Percentiles rank a stretch among this genome's conserved stretches.
Evolutionary conservation across 257 asterid genomes (phyloP).

Genomic region (Knoxia roxburghii): DNA sequence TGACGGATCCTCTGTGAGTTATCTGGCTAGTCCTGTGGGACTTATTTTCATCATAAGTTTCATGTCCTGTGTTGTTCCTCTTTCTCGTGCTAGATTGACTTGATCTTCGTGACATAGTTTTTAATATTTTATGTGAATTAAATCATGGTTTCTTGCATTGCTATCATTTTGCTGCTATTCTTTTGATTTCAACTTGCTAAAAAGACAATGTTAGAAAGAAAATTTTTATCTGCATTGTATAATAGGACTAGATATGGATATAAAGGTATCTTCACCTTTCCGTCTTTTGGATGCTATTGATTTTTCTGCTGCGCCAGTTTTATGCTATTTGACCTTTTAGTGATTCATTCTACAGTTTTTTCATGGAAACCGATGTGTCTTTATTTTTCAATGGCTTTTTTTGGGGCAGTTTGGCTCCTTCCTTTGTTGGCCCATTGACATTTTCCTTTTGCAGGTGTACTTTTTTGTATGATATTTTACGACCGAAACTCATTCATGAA

Average conservation of each 20-base stretch:
- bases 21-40: slow-evolving; percentile 15
- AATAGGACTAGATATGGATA: neutral
- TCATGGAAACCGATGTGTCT: neutral
- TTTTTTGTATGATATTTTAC: slow-evolving; percentile 81
- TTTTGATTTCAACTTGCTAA: neutral
- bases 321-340: too few species aligned
- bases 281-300: neutral
- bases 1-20: slow-evolving; percentile 87
- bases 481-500: slow-evolving; percentile 96
- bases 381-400: neutral
- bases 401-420: neutral
- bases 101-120: slow-evolving; percentile 2
- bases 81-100: slow-evolving; percentile 5
- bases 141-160: neutral
- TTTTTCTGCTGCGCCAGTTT: neutral
- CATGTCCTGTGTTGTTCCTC: slow-evolving; percentile 6
- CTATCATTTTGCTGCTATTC: neutral
- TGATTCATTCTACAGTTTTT: neutral
- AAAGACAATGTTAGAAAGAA: neutral
- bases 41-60: slow-evolving; percentile 5
- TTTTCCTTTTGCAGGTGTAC: slow-evolving; percentile 64
- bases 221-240: neutral
- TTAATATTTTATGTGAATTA: neutral
- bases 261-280: neutral
- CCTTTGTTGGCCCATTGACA: neutral